phyloP scores from a whole-genome alignment of 345 rosid genomes.

The Corchorus olitorius region DNA sequence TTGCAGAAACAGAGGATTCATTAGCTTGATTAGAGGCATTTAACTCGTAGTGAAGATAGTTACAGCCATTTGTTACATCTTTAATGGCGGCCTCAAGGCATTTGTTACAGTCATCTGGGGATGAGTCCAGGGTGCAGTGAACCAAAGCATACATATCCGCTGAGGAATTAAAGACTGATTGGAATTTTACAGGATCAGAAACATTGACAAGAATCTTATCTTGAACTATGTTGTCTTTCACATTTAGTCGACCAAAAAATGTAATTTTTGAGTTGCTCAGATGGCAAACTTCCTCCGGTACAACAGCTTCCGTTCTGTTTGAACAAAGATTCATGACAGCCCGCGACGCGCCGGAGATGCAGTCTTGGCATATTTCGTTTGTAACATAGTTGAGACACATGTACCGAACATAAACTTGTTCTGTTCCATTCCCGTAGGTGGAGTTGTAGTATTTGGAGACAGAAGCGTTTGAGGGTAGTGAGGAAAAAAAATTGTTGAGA shows the following conservation, averaged over 20 bases:
- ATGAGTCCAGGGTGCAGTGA: slow-evolving; percentile 41
- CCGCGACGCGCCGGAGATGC: slow-evolving; percentile 22
- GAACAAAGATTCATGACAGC: slow-evolving; percentile 29
- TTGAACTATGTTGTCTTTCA: slow-evolving; percentile 21
- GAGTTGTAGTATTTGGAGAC: slow-evolving; percentile 9
- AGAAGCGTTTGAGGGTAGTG: slow-evolving; percentile 25
- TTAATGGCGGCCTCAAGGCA: slow-evolving; percentile 37
- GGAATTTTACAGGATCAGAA: slow-evolving; percentile 27
- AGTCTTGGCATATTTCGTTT: slow-evolving; percentile 21
- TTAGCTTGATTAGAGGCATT: slow-evolving; percentile 35
- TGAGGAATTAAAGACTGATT: slow-evolving; percentile 10
- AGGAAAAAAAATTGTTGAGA: neutral
- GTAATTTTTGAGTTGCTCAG: slow-evolving; percentile 31
- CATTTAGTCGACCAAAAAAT: slow-evolving; percentile 35
- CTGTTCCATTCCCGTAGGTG: slow-evolving; percentile 22
- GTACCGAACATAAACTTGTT: slow-evolving; percentile 34
- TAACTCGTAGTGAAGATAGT: slow-evolving; percentile 43
- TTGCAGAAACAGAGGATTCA: slow-evolving; percentile 9
- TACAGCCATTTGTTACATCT: slow-evolving; percentile 9
- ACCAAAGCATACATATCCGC: slow-evolving; percentile 27
- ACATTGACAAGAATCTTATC: slow-evolving; percentile 20
- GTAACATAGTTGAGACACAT: slow-evolving; percentile 38
- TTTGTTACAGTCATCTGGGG: slow-evolving; percentile 27
- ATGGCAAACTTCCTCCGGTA: slow-evolving; percentile 45
- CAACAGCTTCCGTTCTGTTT: slow-evolving; percentile 26